Evolutionary conservation across 2,329 filamentous ascomycete species (phyloP).

Genomic region (Cladobotryum mycophilum): DNA sequence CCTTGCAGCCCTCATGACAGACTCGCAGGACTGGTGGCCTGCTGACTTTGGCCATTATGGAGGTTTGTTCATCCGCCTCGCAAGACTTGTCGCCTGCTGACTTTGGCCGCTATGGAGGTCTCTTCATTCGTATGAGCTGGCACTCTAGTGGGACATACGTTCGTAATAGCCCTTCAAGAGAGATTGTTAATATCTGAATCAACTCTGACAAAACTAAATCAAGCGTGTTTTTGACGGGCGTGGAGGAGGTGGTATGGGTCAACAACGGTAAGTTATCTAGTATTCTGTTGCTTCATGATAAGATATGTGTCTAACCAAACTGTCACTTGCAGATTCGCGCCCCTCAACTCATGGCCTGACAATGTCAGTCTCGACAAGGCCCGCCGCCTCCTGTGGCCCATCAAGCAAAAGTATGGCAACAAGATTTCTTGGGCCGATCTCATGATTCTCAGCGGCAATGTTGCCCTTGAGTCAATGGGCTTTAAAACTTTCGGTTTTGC

Average conservation of each 20-base stretch:
- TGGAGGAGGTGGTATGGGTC: conserved; percentile 63
- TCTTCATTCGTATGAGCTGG: too few relatives aligned
- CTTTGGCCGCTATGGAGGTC: too few relatives aligned
- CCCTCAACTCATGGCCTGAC: conserved; percentile 76
- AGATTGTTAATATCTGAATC: too few relatives aligned
- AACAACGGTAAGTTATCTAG: conserved; percentile 48
- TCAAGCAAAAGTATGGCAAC: conserved; percentile 80
- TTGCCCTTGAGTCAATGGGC: conserved; percentile 71
- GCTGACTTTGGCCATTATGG: conserved; percentile 78
- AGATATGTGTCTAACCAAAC: too few relatives aligned
- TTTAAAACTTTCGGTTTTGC: conserved; percentile 69
- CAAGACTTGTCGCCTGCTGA: conserved; percentile 20
- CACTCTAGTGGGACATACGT: too few relatives aligned
- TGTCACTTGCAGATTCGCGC: conserved; percentile 48
- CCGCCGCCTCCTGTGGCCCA: conserved; percentile 69
- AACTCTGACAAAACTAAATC: conserved; percentile 40
- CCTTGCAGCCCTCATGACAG: conserved; percentile 63
- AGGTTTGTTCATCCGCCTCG: conserved; percentile 73
- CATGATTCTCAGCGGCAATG: conserved; percentile 65
- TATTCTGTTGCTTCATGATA: too few relatives aligned
- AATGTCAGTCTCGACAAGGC: conserved; percentile 76
- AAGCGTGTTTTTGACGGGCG: conserved; percentile 63
- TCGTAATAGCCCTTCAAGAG: too few relatives aligned
- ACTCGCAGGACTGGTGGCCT: conserved; percentile 76
- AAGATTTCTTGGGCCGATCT: conserved; percentile 79